phyloP scores from a whole-genome alignment of 2,329 filamentous ascomycete genomes.

The Bipolaris oryzae region DNA sequence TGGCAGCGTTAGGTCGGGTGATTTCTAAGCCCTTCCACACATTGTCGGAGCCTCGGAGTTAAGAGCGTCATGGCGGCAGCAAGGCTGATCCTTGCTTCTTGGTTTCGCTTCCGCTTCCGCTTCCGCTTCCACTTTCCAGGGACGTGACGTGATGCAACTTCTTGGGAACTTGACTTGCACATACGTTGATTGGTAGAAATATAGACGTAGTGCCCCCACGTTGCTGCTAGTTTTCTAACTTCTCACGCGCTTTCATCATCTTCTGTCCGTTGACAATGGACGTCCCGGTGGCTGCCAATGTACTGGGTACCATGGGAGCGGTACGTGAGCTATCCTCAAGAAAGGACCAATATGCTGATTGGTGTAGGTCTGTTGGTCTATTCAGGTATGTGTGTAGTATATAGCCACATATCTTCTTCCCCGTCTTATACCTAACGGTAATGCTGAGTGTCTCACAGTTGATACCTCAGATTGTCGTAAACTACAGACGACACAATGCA shows the following conservation, averaged over 20 bases:
- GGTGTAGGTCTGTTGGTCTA: conserved; percentile 64
- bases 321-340: conserved; percentile 42
- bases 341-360: conserved; percentile 11
- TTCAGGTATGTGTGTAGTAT: conserved; percentile 57
- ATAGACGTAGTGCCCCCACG: neutral
- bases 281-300: conserved; percentile 61
- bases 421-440: neutral
- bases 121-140: neutral
- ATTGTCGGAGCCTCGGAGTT: conserved; percentile 19
- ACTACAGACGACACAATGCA: conserved; percentile 69
- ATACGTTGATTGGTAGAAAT: neutral
- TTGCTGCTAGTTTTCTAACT: neutral
- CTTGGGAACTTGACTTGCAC: neutral
- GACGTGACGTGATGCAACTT: neutral
- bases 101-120: conserved; percentile 5
- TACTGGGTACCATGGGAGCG: conserved; percentile 65
- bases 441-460: conserved; percentile 53
- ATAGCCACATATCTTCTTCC: neutral
- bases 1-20: conserved; percentile 6
- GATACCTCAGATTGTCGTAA: conserved; percentile 72
- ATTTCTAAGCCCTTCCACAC: conserved; percentile 30
- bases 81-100: conserved; percentile 7
- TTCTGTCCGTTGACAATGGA: conserved; percentile 54
- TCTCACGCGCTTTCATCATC: neutral
- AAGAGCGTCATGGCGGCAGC: conserved; percentile 6